phyloP scores from a whole-genome alignment of 768 basidiomycete species.

The Obba rivulosa region DNA sequence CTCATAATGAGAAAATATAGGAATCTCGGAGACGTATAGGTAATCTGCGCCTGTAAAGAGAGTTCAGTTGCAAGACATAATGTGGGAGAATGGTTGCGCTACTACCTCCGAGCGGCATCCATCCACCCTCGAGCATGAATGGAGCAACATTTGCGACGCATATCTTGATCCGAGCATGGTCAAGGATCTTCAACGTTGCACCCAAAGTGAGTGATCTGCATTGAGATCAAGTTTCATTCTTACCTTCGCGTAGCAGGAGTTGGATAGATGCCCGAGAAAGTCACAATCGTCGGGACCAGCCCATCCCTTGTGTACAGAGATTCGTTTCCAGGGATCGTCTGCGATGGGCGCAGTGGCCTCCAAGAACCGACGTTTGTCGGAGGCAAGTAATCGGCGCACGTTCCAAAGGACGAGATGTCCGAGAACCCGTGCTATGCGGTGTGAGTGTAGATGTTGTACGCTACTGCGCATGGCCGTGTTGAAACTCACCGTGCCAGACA shows the following conservation, averaged over 20 bases:
- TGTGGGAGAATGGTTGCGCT: background rate
- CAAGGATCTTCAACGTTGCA: constrained; percentile 20
- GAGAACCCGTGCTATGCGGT: no score
- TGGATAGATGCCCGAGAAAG: constrained; percentile 70
- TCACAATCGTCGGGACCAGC: constrained; percentile 63
- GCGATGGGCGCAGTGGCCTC: no score
- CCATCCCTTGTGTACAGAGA: no score
- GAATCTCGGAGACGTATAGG: constrained; percentile 65
- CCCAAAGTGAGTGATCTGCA: background rate
- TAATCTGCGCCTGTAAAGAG: constrained; percentile 50
- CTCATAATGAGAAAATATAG: constrained; percentile 56
- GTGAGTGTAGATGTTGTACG: no score
- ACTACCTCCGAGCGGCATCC: constrained; percentile 48
- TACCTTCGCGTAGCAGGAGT: constrained; percentile 76
- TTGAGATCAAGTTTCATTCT: constrained; percentile 3
- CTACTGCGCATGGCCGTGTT: no score
- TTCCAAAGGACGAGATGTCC: no score
- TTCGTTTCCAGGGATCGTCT: no score
- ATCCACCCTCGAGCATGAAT: constrained; percentile 53
- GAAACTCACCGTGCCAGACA: no score
- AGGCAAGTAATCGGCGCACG: no score
- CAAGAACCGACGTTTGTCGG: no score
- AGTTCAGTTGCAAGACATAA: background rate
- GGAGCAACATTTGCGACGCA: constrained; percentile 48
- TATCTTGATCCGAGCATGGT: constrained; percentile 37